These are phyloP conservation scores for Annulohypoxylon nitens DNA, from an alignment of 495 filamentous ascomycete genomes.

Conservation along the genomic window DNA sequence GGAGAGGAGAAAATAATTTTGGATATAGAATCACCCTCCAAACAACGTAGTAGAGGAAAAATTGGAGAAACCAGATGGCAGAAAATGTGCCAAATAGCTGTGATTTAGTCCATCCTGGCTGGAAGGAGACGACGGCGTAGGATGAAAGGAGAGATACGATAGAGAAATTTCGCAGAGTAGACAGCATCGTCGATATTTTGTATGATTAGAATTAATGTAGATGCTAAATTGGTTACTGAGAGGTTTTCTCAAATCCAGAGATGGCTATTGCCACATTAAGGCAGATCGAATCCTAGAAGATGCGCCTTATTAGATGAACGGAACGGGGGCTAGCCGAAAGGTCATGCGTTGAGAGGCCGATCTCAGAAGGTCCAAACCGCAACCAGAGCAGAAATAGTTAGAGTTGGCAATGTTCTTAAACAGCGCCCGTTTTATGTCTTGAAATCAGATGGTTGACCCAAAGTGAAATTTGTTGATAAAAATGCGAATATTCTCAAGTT, in stretches of 20 bases:
- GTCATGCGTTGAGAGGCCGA: conserved; percentile 22
- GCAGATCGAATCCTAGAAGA: background rate
- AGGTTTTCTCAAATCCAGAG: background rate
- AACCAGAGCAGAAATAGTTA: background rate
- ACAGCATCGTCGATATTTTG: conserved; percentile 36
- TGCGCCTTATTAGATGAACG: conserved; percentile 16
- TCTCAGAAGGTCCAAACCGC: conserved; percentile 7
- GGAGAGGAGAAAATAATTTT: conserved; percentile 76
- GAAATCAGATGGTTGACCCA: background rate
- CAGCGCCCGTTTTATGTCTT: background rate
- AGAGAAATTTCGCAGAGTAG: conserved; percentile 44
- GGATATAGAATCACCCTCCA: conserved; percentile 77
- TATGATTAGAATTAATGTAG: background rate
- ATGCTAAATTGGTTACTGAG: conserved; percentile 2
- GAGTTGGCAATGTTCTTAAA: background rate
- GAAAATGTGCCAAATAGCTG: conserved; percentile 46
- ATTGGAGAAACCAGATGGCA: conserved; percentile 46
- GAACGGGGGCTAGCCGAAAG: conserved; percentile 23
- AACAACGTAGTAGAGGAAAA: conserved; percentile 49
- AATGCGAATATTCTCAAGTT: conserved; percentile 4
- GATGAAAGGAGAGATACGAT: conserved; percentile 47
- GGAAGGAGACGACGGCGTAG: conserved; percentile 52
- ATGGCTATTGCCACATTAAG: conserved; percentile 3
- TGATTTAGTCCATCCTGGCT: conserved; percentile 44
- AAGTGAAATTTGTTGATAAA: background rate